Base-by-base conservation (phyloP, 108 stramenopile species). In the Cyclotella choctawhatcheeana region DNA sequence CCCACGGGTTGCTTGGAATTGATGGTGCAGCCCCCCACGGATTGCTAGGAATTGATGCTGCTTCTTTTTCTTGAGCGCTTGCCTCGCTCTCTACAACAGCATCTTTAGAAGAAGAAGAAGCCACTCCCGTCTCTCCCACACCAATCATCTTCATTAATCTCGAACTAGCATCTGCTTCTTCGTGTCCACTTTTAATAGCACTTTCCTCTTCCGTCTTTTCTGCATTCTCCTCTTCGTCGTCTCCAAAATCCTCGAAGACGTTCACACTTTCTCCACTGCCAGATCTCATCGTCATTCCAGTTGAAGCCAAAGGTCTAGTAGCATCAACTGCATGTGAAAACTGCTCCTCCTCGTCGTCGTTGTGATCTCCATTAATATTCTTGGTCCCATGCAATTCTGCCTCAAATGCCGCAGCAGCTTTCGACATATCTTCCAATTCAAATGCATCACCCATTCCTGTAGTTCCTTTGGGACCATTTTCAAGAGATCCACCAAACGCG, bases 111-210 rank as follows among this genome's bases (percentile, higher is more conserved):
- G 47, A 48, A 17, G n/a, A 63, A 48, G 33, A 16, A 34, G 58
- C 56, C 5, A 58, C 66, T 24, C 75, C 83, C n/a, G 59, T 66
- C 30, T 64, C 82, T 8, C 53, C 69, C 4, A 93, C 94, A 10
- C 94, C 94, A 78, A 95, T 95, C 94, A 95, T 91, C 55, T 86
- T 75, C 94, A 95, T 95, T 33, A 95, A 69, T 29, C 89, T 72
- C 2, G 90, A 93, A 75, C 87, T 91, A 4, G 94, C 90, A 30
- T 55, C 68, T n/a, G n/a, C n/a, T 47, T 85, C 86, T 54, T 79
- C 88, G 24, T 58, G 60, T 20, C 73, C 91, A 52, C 83, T 74
- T 67, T 86, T 87, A 43, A 91, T 75, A 25, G 82, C 70, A 30
- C 59, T 27, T n/a, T 80, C 66, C 20, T 83, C 82, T 29, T 52